These are phyloP conservation scores for Talaromyces albobiverticillius DNA, from an alignment of 2,329 filamentous ascomycete species.

Conservation along the genomic window DNA sequence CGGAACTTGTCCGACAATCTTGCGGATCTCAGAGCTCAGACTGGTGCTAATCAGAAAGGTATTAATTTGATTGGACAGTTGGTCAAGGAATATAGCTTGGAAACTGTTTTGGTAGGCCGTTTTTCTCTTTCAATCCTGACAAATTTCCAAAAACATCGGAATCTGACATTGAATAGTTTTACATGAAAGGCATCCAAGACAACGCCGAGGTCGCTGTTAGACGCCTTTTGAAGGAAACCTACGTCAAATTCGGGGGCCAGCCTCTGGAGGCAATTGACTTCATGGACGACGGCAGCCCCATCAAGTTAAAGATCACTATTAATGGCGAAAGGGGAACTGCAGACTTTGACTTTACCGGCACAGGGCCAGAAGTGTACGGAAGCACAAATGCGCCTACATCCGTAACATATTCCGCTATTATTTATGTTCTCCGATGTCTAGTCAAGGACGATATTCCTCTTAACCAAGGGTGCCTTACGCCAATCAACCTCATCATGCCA, in stretches of 20 bases:
- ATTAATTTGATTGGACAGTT: conserved; percentile 30
- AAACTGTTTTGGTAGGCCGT: conserved; percentile 20
- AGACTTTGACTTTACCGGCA: conserved; percentile 42
- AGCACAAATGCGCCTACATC: conserved; percentile 38
- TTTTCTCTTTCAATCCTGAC: too few relatives aligned
- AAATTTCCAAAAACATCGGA: too few relatives aligned
- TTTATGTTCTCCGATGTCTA: conserved; percentile 28
- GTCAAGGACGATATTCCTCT: conserved; percentile 30
- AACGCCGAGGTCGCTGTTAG: conserved; percentile 35
- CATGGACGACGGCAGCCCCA: conserved; percentile 42
- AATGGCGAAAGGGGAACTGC: conserved; percentile 27
- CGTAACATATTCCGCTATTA: conserved; percentile 36
- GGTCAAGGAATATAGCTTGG: conserved; percentile 27
- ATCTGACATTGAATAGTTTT: conserved; percentile 24
- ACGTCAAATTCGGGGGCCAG: conserved; percentile 16
- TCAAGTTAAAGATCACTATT: conserved; percentile 33
- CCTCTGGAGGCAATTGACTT: conserved; percentile 32
- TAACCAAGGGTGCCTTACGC: conserved; percentile 30
- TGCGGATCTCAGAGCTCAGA: conserved; percentile 41
- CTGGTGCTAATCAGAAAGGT: conserved; percentile 32
- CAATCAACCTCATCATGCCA: conserved; percentile 25
- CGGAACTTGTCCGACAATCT: conserved; percentile 46
- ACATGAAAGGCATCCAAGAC: conserved; percentile 36
- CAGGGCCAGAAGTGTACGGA: conserved; percentile 32
- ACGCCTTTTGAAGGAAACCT: conserved; percentile 24